phyloP scores from a whole-genome alignment of 2,329 filamentous ascomycete genomes.

The Talaromyces sp. region DNA sequence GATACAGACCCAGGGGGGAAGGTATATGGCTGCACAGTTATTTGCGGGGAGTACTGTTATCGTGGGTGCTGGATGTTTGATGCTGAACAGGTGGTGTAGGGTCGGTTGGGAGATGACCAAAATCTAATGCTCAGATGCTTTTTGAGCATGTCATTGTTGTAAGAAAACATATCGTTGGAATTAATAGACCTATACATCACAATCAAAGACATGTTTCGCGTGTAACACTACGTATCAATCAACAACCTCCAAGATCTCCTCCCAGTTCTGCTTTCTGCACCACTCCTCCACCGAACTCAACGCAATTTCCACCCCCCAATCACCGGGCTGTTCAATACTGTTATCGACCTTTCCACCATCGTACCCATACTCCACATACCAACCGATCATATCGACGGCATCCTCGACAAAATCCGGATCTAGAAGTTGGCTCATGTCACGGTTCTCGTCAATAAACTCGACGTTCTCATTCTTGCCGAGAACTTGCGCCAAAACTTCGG shows the following conservation, averaged over 20 bases:
- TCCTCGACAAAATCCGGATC: background rate
- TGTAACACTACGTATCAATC: background rate
- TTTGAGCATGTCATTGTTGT: background rate
- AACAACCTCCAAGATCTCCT: background rate
- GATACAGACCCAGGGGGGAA: conserved; percentile 28
- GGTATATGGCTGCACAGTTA: conserved; percentile 14
- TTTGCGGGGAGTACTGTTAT: conserved; percentile 12
- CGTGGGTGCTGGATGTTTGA: conserved; percentile 1
- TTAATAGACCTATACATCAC: background rate
- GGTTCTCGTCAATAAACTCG: background rate
- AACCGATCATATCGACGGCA: background rate
- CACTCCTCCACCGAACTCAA: background rate
- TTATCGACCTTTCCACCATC: conserved; percentile 8
- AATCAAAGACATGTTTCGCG: too few species aligned
- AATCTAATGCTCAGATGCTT: background rate
- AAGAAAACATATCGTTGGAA: background rate
- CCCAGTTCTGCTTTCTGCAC: conserved; percentile 4
- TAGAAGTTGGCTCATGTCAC: background rate
- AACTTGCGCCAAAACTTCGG: background rate
- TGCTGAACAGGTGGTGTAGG: conserved; percentile 8
- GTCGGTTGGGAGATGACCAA: conserved; percentile 13
- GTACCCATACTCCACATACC: conserved; percentile 3
- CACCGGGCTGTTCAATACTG: background rate
- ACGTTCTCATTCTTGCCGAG: background rate
- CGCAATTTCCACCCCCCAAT: background rate